Evolutionary conservation across 257 asterid genomes (phyloP).

Genomic region (Cinchona pubescens): DNA sequence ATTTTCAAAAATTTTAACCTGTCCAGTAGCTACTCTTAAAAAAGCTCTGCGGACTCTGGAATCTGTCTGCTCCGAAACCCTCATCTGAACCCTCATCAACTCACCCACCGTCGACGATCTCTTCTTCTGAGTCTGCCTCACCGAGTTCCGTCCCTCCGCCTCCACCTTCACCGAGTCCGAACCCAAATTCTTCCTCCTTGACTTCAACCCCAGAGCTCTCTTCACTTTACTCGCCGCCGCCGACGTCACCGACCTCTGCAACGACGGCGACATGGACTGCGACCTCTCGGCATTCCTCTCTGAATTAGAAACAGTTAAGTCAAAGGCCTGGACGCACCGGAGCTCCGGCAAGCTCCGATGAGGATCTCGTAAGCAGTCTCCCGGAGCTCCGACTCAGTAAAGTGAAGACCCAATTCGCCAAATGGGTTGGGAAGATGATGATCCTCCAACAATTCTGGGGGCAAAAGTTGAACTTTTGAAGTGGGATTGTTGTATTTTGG

Average conservation of each 20-base stretch:
- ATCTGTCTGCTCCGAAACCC: constrained; percentile 73
- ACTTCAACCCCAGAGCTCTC: constrained; percentile 71
- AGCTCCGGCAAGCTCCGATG: constrained; percentile 73
- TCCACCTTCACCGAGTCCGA: constrained; percentile 24
- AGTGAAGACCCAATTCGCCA: constrained; percentile 57
- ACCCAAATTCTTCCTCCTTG: constrained; percentile 35
- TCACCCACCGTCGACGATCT: constrained; percentile 49
- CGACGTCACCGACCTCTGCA: constrained; percentile 41
- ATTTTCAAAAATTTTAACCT: constrained; percentile 34
- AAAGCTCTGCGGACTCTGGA: constrained; percentile 76
- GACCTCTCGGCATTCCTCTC: constrained; percentile 30
- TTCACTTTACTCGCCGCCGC: constrained; percentile 64
- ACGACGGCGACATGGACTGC: constrained; percentile 31
- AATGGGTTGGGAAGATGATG: constrained; percentile 52
- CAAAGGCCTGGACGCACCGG: constrained; percentile 60
- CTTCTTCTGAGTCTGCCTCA: constrained; percentile 25
- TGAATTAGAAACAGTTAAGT: constrained; percentile 64
- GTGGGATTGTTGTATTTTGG: not conserved
- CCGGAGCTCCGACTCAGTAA: constrained; percentile 71
- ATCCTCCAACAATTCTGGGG: not conserved
- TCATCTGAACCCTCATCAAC: constrained; percentile 84
- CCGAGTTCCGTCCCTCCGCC: constrained; percentile 18
- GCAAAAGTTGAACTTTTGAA: constrained; percentile 4
- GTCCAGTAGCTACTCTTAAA: constrained; percentile 81
- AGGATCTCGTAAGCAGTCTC: constrained; percentile 89